phyloP scores from a whole-genome alignment of 108 stramenopile species.

The Aureococcus anophagefferens region DNA sequence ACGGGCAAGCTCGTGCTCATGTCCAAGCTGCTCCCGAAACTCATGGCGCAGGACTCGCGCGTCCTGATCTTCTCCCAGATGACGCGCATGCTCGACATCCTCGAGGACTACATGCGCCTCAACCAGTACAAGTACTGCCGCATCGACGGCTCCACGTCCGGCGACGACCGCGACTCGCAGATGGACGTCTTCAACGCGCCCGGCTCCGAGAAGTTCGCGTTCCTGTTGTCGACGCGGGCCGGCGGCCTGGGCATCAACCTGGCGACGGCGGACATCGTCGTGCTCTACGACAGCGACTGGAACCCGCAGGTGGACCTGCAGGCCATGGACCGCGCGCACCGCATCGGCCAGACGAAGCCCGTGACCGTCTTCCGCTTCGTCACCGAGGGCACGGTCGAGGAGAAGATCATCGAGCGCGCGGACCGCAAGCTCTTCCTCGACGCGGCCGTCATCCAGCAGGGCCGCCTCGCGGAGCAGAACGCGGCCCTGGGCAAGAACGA shows the following conservation, averaged over 20 bases:
- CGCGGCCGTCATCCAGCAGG: slow-evolving; percentile 98
- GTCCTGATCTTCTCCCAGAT: slow-evolving; percentile 49
- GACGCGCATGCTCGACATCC: slow-evolving; percentile 13
- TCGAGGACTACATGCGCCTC: slow-evolving; percentile 42
- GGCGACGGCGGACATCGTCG: slow-evolving; percentile 93
- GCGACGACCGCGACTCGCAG: slow-evolving; percentile 28
- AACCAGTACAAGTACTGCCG: slow-evolving; percentile 31
- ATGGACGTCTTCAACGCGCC: slow-evolving; percentile 42
- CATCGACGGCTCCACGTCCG: slow-evolving; percentile 38
- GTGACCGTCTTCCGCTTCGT: slow-evolving; percentile 95
- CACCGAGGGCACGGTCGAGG: slow-evolving; percentile 93
- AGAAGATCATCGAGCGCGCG: slow-evolving; percentile 96
- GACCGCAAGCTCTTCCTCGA: slow-evolving; percentile 97
- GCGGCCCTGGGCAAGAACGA: slow-evolving; percentile 76
- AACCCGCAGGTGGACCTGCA: slow-evolving; percentile 87
- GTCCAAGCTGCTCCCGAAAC: slow-evolving; percentile 47
- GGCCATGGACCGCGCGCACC: slow-evolving; percentile 90
- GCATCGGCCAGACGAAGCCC: slow-evolving; percentile 93
- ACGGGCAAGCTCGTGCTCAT: slow-evolving; percentile 51
- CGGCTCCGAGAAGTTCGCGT: slow-evolving; percentile 75
- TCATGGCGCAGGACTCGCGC: slow-evolving; percentile 36
- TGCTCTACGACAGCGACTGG: slow-evolving; percentile 86
- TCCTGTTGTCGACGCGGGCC: slow-evolving; percentile 88
- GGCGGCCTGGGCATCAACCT: slow-evolving; percentile 97
- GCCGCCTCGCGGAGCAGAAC: slow-evolving; percentile 79